Evolutionary conservation across 257 asterid species (phyloP), one percentile per base, ranked within the genome.

Genomic region (Capsicum chinense): DNA sequence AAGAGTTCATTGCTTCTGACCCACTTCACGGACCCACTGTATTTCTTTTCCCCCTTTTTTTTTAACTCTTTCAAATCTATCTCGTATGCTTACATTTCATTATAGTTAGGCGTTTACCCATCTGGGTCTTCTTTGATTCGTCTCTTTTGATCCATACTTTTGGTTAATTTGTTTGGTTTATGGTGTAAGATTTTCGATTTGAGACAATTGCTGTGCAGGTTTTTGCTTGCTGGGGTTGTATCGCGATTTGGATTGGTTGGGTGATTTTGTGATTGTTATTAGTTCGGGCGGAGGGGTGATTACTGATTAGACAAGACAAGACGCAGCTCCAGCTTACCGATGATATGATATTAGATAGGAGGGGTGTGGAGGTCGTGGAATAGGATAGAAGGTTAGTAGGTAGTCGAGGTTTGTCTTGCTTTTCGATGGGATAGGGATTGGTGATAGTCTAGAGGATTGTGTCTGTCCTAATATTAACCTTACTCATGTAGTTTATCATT

Each of bases 21-120:
- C 93, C 97, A 63, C 63, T 92, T 83, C 86, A 94, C 63, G 99
- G 99, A 33, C 98, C 97, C 83, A 88, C 90, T 74, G 99, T 96
- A 92, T 69, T 79, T 84, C 15, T 69, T 79, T 84, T 12, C 74
- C 74, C 17, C 44, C 2, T 21, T 15, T 15, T 42, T 17, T 8
- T 17, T 15, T 4, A 5, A 3, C 5, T 39, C 44, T 4, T 52
- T 81, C 84, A 10, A 21, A 58, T 80, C 71, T 39, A 47, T 42
- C 73, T 44, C n/a, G 39, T 80, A 13, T 80, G 83, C 83, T 42
- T 48, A 47, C 59, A 39, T 60, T 80, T 80, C 83, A 80, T 42
- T 48, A 47, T 19, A 48, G 19, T 48, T 19, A 6, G 12, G 44
- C 44, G 44, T 12, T 74, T 74, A 48, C 5, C 80, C 26, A 76